Base-by-base conservation (phyloP, 306 rosid species). In the Adenanthera pavonina region DNA sequence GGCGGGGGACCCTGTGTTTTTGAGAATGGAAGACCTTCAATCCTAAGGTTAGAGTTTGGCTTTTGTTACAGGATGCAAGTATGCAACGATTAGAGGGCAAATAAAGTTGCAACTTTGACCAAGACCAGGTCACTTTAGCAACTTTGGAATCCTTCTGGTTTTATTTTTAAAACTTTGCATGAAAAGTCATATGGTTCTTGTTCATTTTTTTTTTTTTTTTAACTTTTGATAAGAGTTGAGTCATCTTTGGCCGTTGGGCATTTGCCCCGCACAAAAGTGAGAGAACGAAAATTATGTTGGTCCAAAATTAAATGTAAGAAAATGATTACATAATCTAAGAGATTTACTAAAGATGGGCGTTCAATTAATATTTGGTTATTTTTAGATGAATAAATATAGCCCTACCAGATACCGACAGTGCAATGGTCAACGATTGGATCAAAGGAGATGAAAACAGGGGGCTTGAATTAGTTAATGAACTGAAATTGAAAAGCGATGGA, bases 61-160 rank as follows among this genome's bases (percentile, higher is more conserved):
- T 7, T 11, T 69, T 47, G 54, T 69, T 11, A 30, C 16, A 1
- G 38, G 74, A 20, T 44, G 17, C 9, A 44, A 1, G 38, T 56
- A 20, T 44, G 17, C 9, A 44, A 44, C 56, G 16, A 19, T 19
- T 69, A 46, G 56, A 41, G 52, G 36, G 36, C 35, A 41, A 14
- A 19, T 8, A 19, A 43, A 68, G 74, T 49, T 46, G 20, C 17
- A 20, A 69, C n/a, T 46, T 43, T 69, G 74, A 64, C 52, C 51
- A 43, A 60, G 79, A 83, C 86, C 69, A 8, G 75, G 53, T 46
- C 72, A 20, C 53, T 49, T 34, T 33, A 44, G 11, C 12, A 1
- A 25, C 74, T 41, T 56, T 54, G 52, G 64, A 19, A 34, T 74
- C 47, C 36, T 38, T 16, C 75, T 56, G 3, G 10, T 30, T 61